Percentiles rank a stretch among this genome's conserved stretches.
phyloP scores from a whole-genome alignment of 345 rosid species.

The Moricandia moricandioides region DNA sequence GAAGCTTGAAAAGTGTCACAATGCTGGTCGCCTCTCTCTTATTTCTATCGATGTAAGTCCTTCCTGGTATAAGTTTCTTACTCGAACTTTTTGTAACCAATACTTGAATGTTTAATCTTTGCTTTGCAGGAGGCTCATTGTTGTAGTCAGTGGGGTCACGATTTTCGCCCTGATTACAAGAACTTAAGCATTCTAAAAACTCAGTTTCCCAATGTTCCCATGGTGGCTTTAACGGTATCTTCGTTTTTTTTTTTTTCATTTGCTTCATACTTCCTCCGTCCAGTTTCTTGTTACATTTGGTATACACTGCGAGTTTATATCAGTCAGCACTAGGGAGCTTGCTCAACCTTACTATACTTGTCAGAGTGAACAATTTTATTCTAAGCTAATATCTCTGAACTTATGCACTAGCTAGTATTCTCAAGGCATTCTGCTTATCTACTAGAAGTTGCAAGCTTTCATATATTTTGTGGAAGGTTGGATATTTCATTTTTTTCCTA shows the following conservation, averaged over 20 bases:
- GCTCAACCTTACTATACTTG: slow-evolving; percentile 20
- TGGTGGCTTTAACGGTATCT: slow-evolving; percentile 92
- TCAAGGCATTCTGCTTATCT: background rate
- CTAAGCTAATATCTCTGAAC: background rate
- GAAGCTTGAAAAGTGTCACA: slow-evolving; percentile 90
- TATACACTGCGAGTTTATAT: background rate
- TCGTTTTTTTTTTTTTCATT: slow-evolving; percentile 9
- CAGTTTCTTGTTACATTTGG: background rate
- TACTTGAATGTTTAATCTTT: slow-evolving; percentile 14
- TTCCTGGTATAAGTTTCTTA: background rate
- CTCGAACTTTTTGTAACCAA: background rate
- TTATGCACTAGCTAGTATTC: too few relatives aligned
- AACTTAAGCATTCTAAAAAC: slow-evolving; percentile 88
- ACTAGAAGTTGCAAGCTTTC: background rate
- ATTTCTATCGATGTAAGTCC: slow-evolving; percentile 81
- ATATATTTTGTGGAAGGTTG: background rate
- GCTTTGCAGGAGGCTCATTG: slow-evolving; percentile 96
- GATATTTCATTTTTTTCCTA: background rate
- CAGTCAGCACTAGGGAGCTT: slow-evolving; percentile 6
- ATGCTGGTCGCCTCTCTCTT: slow-evolving; percentile 69
- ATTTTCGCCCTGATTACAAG: slow-evolving; percentile 97
- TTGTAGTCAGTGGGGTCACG: slow-evolving; percentile 99
- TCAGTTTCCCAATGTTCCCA: slow-evolving; percentile 82
- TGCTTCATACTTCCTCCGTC: background rate
- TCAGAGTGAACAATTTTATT: background rate